A percentile compares a stretch with the other conserved stretches of the same genome.
Conservation (phyloP, 1,284 basidiomycete species). For the Leccinum griseonigrum region DNA sequence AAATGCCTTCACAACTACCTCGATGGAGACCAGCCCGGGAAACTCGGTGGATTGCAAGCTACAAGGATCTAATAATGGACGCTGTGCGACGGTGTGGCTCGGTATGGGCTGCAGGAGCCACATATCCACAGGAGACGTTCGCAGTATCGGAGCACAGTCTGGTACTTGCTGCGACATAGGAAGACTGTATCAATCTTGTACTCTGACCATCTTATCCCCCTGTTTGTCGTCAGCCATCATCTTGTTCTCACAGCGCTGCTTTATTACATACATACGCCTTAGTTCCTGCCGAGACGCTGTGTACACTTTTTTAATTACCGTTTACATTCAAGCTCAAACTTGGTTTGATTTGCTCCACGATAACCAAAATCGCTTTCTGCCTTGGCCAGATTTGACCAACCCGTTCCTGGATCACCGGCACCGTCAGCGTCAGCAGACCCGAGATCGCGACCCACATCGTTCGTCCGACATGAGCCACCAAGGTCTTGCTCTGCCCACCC, state of each 20-base stretch:
- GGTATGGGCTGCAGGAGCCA: slow-evolving; percentile 6
- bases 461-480: slow-evolving; percentile 11
- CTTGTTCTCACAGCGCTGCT: slow-evolving; percentile 16
- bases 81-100: slow-evolving; percentile 14
- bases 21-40: not conserved
- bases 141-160: slow-evolving; percentile 18
- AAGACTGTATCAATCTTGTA: slow-evolving; percentile 27
- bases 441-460: not conserved
- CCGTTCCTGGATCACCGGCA: slow-evolving; percentile 11
- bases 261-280: slow-evolving; percentile 19
- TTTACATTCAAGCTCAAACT: slow-evolving; percentile 19
- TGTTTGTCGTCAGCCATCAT: slow-evolving; percentile 15
- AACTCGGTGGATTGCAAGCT: not conserved
- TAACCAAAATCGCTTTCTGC: slow-evolving; percentile 8
- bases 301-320: slow-evolving; percentile 24
- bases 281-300: slow-evolving; percentile 22
- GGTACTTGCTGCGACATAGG: slow-evolving; percentile 20
- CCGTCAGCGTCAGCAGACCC: not conserved
- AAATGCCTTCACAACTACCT: slow-evolving; percentile 53
- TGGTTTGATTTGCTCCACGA: slow-evolving; percentile 15
- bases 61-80: slow-evolving; percentile 6
- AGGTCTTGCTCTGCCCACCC: slow-evolving; percentile 49
- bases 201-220: slow-evolving; percentile 17
- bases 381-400: not conserved
- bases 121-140: slow-evolving; percentile 12